A percentile compares a stretch with the other conserved stretches of the same genome.
phyloP scores from a whole-genome alignment of 2,329 filamentous ascomycete genomes.

The Cladosporium sp. region DNA sequence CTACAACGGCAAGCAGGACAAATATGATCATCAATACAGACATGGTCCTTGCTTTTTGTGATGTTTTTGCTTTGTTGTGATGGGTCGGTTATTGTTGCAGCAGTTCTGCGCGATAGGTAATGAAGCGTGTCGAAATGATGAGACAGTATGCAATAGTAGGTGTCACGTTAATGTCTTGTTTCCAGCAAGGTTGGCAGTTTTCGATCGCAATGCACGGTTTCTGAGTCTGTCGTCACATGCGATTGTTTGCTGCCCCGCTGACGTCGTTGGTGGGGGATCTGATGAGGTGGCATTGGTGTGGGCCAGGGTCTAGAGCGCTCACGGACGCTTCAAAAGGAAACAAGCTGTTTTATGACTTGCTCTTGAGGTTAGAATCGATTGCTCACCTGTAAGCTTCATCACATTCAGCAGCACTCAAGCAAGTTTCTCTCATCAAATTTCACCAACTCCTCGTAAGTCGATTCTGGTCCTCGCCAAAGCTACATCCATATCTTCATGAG shows the following conservation, averaged over 20 bases:
- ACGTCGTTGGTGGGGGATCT: slow-evolving; percentile 2
- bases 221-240: background rate
- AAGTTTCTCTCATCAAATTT: background rate
- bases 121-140: no score
- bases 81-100: background rate
- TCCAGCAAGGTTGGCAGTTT: background rate
- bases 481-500: no score
- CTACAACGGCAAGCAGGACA: slow-evolving; percentile 33
- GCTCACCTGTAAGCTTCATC: background rate
- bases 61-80: background rate
- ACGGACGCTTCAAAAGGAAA: background rate
- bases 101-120: no score
- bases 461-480: background rate
- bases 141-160: no score
- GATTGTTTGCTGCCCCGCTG: background rate
- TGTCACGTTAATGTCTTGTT: background rate
- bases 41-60: slow-evolving; percentile 9
- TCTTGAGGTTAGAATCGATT: background rate
- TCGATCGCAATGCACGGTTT: background rate
- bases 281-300: background rate
- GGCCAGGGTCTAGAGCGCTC: background rate
- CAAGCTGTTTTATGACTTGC: background rate
- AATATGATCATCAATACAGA: slow-evolving; percentile 26
- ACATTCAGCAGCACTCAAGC: background rate
- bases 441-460: background rate